Evolutionary conservation across 1,284 basidiomycete genomes (phyloP).

Genomic region (Cryptococcus sp.): DNA sequence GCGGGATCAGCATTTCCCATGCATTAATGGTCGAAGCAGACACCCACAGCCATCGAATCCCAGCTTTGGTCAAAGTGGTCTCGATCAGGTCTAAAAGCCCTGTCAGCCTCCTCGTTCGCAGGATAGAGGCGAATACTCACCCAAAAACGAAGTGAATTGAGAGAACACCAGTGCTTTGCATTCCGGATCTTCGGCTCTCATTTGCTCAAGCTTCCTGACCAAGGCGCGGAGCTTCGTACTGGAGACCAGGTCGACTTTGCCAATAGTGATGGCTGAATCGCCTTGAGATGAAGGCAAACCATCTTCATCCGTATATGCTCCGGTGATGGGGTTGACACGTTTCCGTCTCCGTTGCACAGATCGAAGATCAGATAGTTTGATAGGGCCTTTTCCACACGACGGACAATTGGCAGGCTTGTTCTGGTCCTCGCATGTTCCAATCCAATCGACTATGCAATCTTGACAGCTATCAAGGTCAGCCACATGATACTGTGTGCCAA

Average conservation of each 20-base stretch:
- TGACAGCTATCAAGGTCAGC: conserved; percentile 39
- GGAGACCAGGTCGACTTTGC: conserved; percentile 78
- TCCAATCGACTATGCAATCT: conserved; percentile 52
- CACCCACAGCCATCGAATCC: conserved; percentile 63
- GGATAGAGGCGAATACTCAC: conserved; percentile 21
- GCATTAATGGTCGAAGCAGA: not conserved
- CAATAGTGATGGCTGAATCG: conserved; percentile 56
- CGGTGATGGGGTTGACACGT: conserved; percentile 49
- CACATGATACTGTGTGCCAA: conserved; percentile 21
- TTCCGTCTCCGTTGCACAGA: conserved; percentile 48
- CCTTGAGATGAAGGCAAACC: conserved; percentile 18
- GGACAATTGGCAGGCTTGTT: conserved; percentile 49
- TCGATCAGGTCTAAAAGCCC: conserved; percentile 68
- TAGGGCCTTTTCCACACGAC: conserved; percentile 47
- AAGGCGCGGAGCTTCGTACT: conserved; percentile 66
- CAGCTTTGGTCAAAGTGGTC: conserved; percentile 70
- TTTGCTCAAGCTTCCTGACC: conserved; percentile 42
- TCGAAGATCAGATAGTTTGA: conserved; percentile 37
- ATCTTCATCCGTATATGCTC: conserved; percentile 23
- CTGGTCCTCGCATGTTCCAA: conserved; percentile 50
- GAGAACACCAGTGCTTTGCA: conserved; percentile 88
- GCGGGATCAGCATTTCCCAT: not conserved
- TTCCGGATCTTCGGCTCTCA: conserved; percentile 61
- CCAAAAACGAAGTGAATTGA: conserved; percentile 69
- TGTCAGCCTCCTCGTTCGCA: conserved; percentile 8